Percentiles rank a stretch among this genome's conserved stretches.
phyloP scores from a whole-genome alignment of 345 rosid species.

The Anastatica hierochuntica region DNA sequence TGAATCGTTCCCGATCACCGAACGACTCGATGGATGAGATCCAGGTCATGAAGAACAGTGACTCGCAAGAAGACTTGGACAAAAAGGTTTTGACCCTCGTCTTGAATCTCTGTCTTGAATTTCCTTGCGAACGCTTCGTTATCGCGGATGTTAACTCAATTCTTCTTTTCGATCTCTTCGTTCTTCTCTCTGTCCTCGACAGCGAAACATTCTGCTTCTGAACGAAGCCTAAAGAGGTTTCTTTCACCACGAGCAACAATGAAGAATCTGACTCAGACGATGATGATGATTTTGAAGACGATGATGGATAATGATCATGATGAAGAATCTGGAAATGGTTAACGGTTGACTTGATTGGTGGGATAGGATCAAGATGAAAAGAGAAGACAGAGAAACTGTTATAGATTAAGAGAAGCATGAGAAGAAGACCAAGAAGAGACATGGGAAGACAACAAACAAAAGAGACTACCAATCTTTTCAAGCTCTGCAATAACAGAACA shows the following conservation, averaged over 20 bases:
- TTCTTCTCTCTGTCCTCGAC: conserved; percentile 14
- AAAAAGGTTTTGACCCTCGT: conserved; percentile 37
- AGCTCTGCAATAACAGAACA: conserved; percentile 7
- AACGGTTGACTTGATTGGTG: conserved; percentile 25
- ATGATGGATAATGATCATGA: background rate
- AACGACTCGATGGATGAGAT: conserved; percentile 57
- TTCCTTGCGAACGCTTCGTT: conserved; percentile 4
- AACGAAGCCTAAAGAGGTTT: conserved; percentile 27
- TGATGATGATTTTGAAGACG: no score
- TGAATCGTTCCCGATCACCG: conserved; percentile 49
- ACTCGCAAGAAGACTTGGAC: conserved; percentile 41
- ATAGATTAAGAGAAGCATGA: conserved; percentile 46
- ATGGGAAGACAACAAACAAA: conserved; percentile 42
- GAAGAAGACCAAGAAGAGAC: conserved; percentile 54
- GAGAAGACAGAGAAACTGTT: conserved; percentile 70
- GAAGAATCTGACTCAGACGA: conserved; percentile 27
- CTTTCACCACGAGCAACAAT: conserved; percentile 44
- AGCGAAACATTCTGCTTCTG: conserved; percentile 27
- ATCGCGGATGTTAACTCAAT: background rate
- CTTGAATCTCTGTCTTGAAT: conserved; percentile 30
- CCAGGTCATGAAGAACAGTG: conserved; percentile 88
- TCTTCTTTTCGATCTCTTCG: background rate
- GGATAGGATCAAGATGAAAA: conserved; percentile 34
- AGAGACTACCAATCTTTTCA: conserved; percentile 29
- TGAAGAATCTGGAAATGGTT: conserved; percentile 15